Conservation (phyloP, 257 asterid species). For the Solanum chaucha region DNA sequence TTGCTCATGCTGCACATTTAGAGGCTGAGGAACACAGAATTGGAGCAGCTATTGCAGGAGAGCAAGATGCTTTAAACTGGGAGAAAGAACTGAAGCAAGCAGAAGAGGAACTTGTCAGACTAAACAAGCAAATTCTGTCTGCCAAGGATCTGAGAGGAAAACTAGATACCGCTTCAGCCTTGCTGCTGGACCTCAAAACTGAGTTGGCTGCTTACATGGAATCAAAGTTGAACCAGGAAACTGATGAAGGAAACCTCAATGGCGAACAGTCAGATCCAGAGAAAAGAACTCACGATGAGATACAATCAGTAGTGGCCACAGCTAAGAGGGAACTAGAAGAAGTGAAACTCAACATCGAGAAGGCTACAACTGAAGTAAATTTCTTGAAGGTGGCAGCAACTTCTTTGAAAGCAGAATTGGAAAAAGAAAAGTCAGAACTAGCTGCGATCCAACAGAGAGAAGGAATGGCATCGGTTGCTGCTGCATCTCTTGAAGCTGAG, state of each 20-base stretch:
- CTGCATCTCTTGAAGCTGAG: conserved; percentile 78
- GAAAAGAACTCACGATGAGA: conserved; percentile 36
- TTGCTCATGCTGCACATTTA: conserved; percentile 82
- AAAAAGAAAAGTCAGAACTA: conserved; percentile 55
- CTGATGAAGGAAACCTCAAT: conserved; percentile 17
- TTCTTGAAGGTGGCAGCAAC: conserved; percentile 63
- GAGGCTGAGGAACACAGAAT: conserved; percentile 90
- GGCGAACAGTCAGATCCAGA: conserved; percentile 28
- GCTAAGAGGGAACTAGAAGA: conserved; percentile 74
- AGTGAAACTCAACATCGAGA: conserved; percentile 59
- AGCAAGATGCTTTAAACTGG: conserved; percentile 65
- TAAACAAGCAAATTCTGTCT: conserved; percentile 33
- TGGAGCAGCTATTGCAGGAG: conserved; percentile 72
- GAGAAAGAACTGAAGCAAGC: conserved; percentile 68
- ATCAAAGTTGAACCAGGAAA: conserved; percentile 25
- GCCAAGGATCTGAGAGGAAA: conserved; percentile 60
- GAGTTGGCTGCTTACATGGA: conserved; percentile 86
- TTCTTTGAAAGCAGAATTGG: conserved; percentile 53
- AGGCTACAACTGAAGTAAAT: conserved; percentile 42
- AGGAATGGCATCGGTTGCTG: conserved; percentile 76
- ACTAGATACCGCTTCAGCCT: conserved; percentile 44
- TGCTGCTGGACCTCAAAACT: conserved; percentile 49
- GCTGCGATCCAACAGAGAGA: conserved; percentile 56
- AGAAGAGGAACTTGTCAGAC: conserved; percentile 54
- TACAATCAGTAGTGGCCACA: conserved; percentile 39